Conservation (phyloP, 371 early-diverging fungal species). For the Mortierella sp. region DNA sequence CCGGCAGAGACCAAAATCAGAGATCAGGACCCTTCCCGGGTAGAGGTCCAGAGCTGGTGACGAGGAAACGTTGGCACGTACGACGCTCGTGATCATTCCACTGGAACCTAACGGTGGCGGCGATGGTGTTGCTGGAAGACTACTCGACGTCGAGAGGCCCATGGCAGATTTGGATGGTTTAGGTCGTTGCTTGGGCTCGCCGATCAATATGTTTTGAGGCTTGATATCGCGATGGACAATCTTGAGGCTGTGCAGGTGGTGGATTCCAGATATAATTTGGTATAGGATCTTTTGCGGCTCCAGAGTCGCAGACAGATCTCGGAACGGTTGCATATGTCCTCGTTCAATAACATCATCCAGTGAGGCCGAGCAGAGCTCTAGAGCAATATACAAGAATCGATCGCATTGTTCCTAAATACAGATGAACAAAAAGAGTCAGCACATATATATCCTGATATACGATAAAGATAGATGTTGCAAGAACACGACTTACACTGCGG, state of each 20-base stretch:
- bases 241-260: conserved; percentile 90
- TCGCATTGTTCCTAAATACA: conserved; percentile 80
- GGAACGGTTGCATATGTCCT: conserved; percentile 49
- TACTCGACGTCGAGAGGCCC: conserved; percentile 9
- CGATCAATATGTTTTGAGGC: conserved; percentile 90
- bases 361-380: conserved; percentile 90
- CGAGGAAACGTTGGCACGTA: conserved; percentile 29
- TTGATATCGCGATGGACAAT: conserved; percentile 98
- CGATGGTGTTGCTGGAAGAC: conserved; percentile 11
- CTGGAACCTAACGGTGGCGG: conserved; percentile 37
- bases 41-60: conserved; percentile 40
- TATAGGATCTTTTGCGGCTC: conserved; percentile 68
- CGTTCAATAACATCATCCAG: conserved; percentile 70
- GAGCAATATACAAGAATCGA: conserved; percentile 94
- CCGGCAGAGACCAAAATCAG: conserved; percentile 98
- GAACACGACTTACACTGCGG: conserved; percentile 63
- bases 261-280: conserved; percentile 87
- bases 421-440: conserved; percentile 1
- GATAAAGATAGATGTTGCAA: neutral
- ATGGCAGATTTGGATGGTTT: conserved; percentile 33
- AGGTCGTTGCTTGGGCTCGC: conserved; percentile 63
- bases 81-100: conserved; percentile 53
- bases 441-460: neutral
- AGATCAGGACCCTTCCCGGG: conserved; percentile 83
- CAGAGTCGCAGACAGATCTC: conserved; percentile 55